Percentiles rank a stretch among this genome's conserved stretches.
phyloP scores from a whole-genome alignment of 2,329 filamentous ascomycete genomes.

The Xylariaceae sp. region DNA sequence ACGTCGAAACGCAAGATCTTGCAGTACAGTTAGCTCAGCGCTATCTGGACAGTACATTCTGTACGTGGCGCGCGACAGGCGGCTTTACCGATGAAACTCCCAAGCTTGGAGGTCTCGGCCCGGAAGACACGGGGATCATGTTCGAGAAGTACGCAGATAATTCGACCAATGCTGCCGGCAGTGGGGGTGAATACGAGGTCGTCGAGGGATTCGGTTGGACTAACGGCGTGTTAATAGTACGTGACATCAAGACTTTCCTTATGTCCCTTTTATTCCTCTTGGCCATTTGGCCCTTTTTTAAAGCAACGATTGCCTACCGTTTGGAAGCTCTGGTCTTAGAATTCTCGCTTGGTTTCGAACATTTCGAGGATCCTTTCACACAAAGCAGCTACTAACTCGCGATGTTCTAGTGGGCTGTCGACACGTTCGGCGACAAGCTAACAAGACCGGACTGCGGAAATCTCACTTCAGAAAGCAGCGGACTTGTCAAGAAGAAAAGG shows the following conservation, averaged over 20 bases:
- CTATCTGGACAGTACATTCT: conserved; percentile 69
- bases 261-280: not conserved
- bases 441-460: conserved; percentile 59
- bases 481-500: conserved; percentile 36
- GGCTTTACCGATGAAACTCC: conserved; percentile 58
- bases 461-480: conserved; percentile 45
- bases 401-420: conserved; percentile 54
- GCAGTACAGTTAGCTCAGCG: conserved; percentile 64
- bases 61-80: conserved; percentile 70
- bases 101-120: conserved; percentile 50
- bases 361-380: not conserved
- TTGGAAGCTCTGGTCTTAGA: not conserved
- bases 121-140: conserved; percentile 59
- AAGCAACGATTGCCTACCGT: not conserved
- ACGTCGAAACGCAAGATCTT: conserved; percentile 55
- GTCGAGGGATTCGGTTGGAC: conserved; percentile 74
- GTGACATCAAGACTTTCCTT: not conserved
- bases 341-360: not conserved
- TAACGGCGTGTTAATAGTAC: conserved; percentile 63
- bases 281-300: not conserved
- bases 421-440: conserved; percentile 61
- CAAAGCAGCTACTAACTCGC: not conserved
- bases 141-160: conserved; percentile 71
- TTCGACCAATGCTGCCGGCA: conserved; percentile 61
- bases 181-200: conserved; percentile 70